Evolutionary conservation across 441 rosid species (phyloP).

Genomic region (Hura crepitans): DNA sequence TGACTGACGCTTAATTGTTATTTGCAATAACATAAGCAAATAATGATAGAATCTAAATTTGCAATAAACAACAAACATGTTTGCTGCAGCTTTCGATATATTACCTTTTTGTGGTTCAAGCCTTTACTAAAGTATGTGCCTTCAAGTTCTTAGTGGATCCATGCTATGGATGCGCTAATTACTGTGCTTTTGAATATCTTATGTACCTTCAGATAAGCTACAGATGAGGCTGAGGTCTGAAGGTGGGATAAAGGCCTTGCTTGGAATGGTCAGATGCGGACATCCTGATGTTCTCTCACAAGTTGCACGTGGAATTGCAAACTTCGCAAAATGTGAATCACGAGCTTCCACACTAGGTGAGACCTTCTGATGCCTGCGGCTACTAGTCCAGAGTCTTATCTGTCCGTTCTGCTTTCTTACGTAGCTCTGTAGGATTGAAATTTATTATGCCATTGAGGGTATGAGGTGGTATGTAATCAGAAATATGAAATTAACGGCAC

Average conservation of each 20-base stretch:
- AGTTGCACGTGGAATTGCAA: constrained; percentile 97
- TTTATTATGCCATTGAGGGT: not conserved
- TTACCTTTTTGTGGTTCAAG: not conserved
- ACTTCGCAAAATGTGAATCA: constrained; percentile 97
- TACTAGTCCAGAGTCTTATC: not conserved
- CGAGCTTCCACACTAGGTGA: constrained; percentile 76
- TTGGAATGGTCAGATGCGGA: constrained; percentile 97
- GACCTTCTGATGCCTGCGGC: constrained; percentile 12
- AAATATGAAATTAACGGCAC: not conserved
- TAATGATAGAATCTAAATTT: not conserved
- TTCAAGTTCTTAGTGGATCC: constrained; percentile 4
- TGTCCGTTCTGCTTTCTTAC: not conserved
- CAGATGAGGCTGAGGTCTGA: constrained; percentile 78
- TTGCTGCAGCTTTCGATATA: not conserved
- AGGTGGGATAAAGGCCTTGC: constrained; percentile 94
- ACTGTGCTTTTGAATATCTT: not conserved
- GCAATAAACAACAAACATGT: not conserved
- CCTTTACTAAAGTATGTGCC: not conserved
- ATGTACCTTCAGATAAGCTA: constrained; percentile 54
- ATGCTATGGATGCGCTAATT: not conserved
- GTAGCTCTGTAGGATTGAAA: not conserved
- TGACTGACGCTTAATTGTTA: not conserved
- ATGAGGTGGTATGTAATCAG: too few relatives aligned
- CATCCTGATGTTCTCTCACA: constrained; percentile 98
- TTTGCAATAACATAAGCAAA: not conserved